phyloP scores from a whole-genome alignment of 805 yeast species.

The Candida sithepensis region DNA sequence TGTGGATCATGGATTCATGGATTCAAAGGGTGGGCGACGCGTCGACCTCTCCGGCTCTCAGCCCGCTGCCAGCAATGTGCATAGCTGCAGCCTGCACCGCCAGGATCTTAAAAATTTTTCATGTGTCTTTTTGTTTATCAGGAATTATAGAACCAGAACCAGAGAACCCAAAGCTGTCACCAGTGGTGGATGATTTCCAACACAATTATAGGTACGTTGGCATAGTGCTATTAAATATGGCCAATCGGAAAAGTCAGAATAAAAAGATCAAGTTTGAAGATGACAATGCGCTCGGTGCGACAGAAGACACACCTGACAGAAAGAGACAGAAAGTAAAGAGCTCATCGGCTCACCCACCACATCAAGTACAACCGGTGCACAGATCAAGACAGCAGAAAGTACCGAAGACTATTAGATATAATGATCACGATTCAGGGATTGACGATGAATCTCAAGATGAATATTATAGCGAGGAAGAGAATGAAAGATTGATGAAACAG shows the following conservation, averaged over 20 bases:
- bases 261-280: conserved; percentile 26
- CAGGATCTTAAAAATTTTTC: neutral
- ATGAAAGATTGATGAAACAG: conserved; percentile 18
- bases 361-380: neutral
- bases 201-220: too few species aligned
- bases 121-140: neutral
- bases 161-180: too few species aligned
- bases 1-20: too few species aligned
- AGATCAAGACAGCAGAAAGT: neutral
- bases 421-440: conserved; percentile 13
- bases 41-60: too few species aligned
- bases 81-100: neutral
- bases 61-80: too few species aligned
- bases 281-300: neutral
- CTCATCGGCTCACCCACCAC: neutral
- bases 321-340: neutral
- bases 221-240: neutral
- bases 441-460: conserved; percentile 6
- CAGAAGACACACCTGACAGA: neutral
- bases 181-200: too few species aligned
- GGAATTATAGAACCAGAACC: too few species aligned
- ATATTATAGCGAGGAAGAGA: conserved; percentile 20
- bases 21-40: too few species aligned
- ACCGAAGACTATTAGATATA: conserved; percentile 4
- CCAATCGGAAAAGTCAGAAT: conserved; percentile 19